Evolutionary conservation across 352 stramenopile species (phyloP), one percentile per base, ranked within the genome.

Genomic region (Pythium aristosporum): DNA sequence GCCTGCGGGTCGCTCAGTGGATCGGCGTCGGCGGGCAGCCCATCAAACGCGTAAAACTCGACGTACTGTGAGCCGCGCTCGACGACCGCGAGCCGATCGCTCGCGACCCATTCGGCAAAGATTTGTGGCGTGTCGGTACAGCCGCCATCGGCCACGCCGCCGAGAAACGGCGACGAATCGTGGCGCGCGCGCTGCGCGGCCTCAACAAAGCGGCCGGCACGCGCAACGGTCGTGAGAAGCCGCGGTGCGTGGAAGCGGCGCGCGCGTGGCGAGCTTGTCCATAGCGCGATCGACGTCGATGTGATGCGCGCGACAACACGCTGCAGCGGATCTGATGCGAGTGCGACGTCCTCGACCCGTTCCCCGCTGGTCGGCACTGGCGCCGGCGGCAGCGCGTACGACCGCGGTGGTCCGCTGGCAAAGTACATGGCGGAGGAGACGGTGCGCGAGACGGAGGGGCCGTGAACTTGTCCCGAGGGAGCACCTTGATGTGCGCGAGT

Each of bases 21-120:
- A 30, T 44, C 51, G 32, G 43, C 32, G 18, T 78, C 49, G n/a
- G 59, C 41, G 3, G 55, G 47, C 0, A 91, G 73, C 7, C 79
- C 82, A 15, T 88, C 73, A 36, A 91, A 90, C 7, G 69, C 68
- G 58, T 91, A 93, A 46, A 93, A 86, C 66, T 93, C 84, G 59
- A 90, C 73, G 30, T 54, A 65, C 63, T 81, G 72, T 25, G 79
- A 67, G 53, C 77, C 77, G 52, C 77, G 76, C 56, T 90, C 77
- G 8, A 90, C 77, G 18, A 93, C 77, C 9, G 80, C 84, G 47
- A 93, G 73, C n/a, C 72, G 69, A 47, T 89, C 65, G 32, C 77
- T 71, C 2, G 63, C 62, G 41, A 86, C 52, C 84, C 84, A 93
- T 28, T 74, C 61, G 18, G 80, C 74, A 59, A 70, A 89, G 3